These are phyloP conservation scores for Hirsutella thompsonii DNA, from an alignment of 2,329 filamentous ascomycete species.

Conservation along the genomic window DNA sequence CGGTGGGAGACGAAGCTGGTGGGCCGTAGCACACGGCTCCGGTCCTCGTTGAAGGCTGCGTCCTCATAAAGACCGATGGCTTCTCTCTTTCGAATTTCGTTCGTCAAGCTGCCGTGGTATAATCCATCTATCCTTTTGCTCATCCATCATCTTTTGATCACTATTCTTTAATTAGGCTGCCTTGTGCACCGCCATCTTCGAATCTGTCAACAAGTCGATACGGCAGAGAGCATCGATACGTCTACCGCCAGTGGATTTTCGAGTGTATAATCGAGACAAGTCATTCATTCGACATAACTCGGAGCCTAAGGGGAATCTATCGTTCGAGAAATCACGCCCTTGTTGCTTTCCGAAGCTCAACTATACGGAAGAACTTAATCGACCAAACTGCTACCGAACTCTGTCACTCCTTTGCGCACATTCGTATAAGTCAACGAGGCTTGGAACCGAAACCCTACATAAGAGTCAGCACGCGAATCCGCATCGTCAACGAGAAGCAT, in stretches of 20 bases:
- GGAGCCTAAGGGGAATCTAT: background rate
- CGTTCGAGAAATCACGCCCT: background rate
- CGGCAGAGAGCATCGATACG: background rate
- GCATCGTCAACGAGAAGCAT: too few species aligned
- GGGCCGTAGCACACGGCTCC: background rate
- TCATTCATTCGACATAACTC: background rate
- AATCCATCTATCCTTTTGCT: background rate
- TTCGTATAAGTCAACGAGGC: too few species aligned
- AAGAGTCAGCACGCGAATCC: too few species aligned
- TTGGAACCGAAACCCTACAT: too few species aligned
- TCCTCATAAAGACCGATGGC: background rate
- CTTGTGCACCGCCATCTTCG: background rate
- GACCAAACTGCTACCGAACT: too few species aligned
- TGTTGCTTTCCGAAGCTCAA: background rate
- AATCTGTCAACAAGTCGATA: background rate
- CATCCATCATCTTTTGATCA: background rate
- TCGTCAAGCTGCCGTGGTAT: background rate
- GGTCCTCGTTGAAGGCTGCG: conserved; percentile 1
- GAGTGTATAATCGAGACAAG: background rate
- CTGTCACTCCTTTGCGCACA: too few species aligned
- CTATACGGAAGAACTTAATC: too few species aligned
- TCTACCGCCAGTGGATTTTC: background rate
- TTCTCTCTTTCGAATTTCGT: background rate
- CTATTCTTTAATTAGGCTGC: conserved; percentile 1
- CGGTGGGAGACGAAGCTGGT: background rate